Base-by-base conservation (phyloP, 257 asterid genomes). In the Thymus quinquecostatus region DNA sequence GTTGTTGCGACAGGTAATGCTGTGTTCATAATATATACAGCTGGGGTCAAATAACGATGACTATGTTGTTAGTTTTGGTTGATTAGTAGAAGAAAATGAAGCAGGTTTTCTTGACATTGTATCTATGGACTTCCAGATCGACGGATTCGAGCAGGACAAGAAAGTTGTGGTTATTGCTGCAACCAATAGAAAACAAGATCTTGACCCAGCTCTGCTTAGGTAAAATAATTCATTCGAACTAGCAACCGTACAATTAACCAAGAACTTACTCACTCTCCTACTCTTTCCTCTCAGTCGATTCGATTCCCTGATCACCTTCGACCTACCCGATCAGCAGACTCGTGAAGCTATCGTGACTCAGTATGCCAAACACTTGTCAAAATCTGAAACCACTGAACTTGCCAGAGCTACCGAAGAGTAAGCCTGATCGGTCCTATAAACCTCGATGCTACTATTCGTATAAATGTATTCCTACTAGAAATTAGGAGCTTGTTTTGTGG, bases 91-190 rank as follows among this genome's bases (percentile, higher is more conserved):
- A 58, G 53, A 32, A 38, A 59, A 45, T 5, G 56, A 69, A 53
- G 11, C 57, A 70, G 49, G 51, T 68, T 75, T 27, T 72, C 54
- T 14, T 67, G 11, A 57, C 69, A 47, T 66, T 81, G 4, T 65
- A 64, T 21, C 55, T 60, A 53, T 70, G 48, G 41, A 54, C 68
- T 11, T 85, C 88, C 89, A 94, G 99, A 94, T 94, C 68, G 99
- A 94, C 83, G 97, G 97, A 69, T 94, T 94, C 80, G 97, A 94
- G 94, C 96, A 91, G 83, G 97, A 94, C 67, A 91, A 85, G 82
- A 84, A 88, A 84, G 94, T 94, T 49, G 97, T 94, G 29, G 96
- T 91, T 47, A 84, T 94, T 81, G 99, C 97, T 77, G 99, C 99
- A 75, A 94, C 97, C 68, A 94, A 89, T 77, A 85, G 99, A 79